phyloP scores from a whole-genome alignment of 2,329 filamentous ascomycete species.

The Aspergillus tanneri region DNA sequence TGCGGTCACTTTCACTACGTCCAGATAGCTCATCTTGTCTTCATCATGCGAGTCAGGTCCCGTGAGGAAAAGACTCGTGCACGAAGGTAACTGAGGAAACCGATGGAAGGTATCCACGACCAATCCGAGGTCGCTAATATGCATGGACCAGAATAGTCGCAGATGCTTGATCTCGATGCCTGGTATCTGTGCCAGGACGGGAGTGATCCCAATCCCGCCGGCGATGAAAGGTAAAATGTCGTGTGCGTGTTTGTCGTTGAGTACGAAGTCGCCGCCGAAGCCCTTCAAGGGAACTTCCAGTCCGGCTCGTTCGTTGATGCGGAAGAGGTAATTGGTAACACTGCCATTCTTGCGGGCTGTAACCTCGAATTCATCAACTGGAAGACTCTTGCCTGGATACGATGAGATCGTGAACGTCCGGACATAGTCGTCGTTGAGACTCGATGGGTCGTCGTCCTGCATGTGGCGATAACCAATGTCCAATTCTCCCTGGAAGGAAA shows the following conservation, averaged over 20 bases:
- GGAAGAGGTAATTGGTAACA: conserved; percentile 66
- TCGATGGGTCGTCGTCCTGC: conserved; percentile 74
- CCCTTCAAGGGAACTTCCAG: conserved; percentile 69
- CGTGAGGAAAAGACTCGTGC: conserved; percentile 66
- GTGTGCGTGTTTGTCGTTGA: conserved; percentile 32
- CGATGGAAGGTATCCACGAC: conserved; percentile 59
- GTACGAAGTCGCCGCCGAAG: conserved; percentile 66
- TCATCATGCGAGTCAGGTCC: conserved; percentile 33
- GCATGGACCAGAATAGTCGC: conserved; percentile 67
- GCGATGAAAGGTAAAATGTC: conserved; percentile 64
- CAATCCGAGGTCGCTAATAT: conserved; percentile 60
- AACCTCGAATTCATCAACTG: conserved; percentile 63
- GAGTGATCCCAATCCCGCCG: conserved; percentile 80
- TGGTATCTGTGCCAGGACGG: conserved; percentile 68
- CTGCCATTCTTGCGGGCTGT: conserved; percentile 68
- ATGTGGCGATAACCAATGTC: conserved; percentile 78
- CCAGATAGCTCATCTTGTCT: conserved; percentile 46
- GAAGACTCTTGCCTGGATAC: conserved; percentile 42
- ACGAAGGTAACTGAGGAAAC: conserved; percentile 52
- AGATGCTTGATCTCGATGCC: conserved; percentile 52
- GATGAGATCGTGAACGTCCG: conserved; percentile 80
- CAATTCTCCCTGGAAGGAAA: conserved; percentile 69
- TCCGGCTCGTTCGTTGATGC: conserved; percentile 51
- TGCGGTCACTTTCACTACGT: conserved; percentile 31
- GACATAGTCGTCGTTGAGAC: conserved; percentile 80